These are phyloP conservation scores for Chaetomiaceae sp. DNA, from an alignment of 2,329 filamentous ascomycete genomes.

Conservation along the genomic window DNA sequence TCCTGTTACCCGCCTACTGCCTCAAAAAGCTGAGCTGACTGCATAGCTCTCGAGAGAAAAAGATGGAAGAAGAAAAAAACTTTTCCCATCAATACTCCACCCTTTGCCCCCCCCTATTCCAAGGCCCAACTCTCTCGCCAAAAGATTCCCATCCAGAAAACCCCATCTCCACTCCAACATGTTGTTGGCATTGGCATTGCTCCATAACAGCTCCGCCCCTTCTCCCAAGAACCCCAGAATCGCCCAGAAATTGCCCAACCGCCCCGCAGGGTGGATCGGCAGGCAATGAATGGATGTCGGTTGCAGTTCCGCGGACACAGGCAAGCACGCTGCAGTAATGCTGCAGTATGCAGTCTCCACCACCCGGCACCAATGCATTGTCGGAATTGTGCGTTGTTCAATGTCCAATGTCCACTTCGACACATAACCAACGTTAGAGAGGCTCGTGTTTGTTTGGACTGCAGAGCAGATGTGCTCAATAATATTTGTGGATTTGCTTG, in stretches of 20 bases:
- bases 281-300: not conserved
- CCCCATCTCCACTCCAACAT: slow-evolving; percentile 1
- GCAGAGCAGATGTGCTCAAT: too few relatives aligned
- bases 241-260: not conserved
- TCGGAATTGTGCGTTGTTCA: not conserved
- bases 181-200: not conserved
- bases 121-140: slow-evolving; percentile 1
- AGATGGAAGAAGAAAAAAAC: not conserved
- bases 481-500: too few relatives aligned
- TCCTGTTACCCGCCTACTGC: too few relatives aligned
- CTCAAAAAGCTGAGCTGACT: not conserved
- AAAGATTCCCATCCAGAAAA: slow-evolving; percentile 1
- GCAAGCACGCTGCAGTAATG: too few relatives aligned
- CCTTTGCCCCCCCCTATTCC: not conserved
- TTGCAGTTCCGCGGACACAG: not conserved
- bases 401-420: not conserved
- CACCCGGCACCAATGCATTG: not conserved
- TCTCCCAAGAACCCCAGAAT: not conserved
- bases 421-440: too few relatives aligned
- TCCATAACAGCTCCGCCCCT: not conserved
- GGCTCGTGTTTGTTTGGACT: too few relatives aligned
- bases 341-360: not conserved
- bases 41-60: not conserved
- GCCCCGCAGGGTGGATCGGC: slow-evolving; percentile 1
- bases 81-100: not conserved